These are phyloP conservation scores for Mycena crocata DNA, from an alignment of 768 basidiomycete genomes.

Conservation along the genomic window DNA sequence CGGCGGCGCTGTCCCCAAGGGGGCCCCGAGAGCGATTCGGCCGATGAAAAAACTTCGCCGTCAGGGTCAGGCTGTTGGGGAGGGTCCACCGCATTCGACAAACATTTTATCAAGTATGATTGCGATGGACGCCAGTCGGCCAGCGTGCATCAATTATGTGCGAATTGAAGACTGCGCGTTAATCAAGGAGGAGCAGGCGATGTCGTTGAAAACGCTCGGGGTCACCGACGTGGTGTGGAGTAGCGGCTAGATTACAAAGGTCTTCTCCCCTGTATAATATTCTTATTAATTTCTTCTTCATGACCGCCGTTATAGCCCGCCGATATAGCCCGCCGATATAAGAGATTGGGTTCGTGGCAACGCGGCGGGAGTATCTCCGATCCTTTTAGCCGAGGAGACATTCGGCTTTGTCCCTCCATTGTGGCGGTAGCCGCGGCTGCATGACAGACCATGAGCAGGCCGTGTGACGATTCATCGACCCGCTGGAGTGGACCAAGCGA, in stretches of 20 bases:
- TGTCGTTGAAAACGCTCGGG: constrained; percentile 52
- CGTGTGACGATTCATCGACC: constrained; percentile 9
- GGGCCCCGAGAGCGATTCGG: constrained; percentile 45
- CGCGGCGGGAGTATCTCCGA: neutral
- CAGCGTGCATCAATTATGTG: constrained; percentile 53
- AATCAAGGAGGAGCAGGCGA: constrained; percentile 51
- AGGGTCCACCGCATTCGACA: constrained; percentile 25
- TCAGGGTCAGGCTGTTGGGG: constrained; percentile 29
- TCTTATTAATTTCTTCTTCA: neutral
- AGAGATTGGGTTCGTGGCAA: constrained; percentile 20
- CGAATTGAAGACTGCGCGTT: constrained; percentile 55
- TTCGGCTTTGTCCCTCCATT: neutral
- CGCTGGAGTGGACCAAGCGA: neutral
- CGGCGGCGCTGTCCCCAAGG: constrained; percentile 34
- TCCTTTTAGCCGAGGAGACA: neutral
- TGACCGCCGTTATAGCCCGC: neutral
- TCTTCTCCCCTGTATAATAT: too few relatives aligned
- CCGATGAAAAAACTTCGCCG: constrained; percentile 50
- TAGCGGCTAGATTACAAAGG: too few relatives aligned
- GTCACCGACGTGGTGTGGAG: constrained; percentile 51
- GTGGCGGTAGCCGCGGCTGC: neutral
- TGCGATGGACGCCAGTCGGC: constrained; percentile 47
- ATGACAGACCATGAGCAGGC: constrained; percentile 1
- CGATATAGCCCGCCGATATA: too few relatives aligned
- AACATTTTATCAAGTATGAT: constrained; percentile 48